Percentiles rank a stretch among this genome's conserved stretches.
Evolutionary conservation across 148 eudicot genomes (phyloP).

Genomic region (Silene conica): DNA sequence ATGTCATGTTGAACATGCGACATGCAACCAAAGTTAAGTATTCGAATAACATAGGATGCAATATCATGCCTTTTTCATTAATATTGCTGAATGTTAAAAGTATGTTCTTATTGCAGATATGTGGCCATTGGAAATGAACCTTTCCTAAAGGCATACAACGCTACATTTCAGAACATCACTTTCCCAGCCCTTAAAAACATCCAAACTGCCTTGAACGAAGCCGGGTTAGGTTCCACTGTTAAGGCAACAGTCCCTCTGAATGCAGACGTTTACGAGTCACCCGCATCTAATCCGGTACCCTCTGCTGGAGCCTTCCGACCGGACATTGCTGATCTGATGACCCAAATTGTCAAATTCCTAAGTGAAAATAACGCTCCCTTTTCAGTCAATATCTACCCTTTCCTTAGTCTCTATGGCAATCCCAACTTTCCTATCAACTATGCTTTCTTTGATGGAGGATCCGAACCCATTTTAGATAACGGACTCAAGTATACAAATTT

Average conservation of each 20-base stretch:
- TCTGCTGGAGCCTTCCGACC: conserved; percentile 71
- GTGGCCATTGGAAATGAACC: conserved; percentile 97
- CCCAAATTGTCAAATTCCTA: conserved; percentile 56
- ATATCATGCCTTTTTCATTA: not conserved
- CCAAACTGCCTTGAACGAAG: conserved; percentile 78
- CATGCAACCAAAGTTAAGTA: too few species aligned
- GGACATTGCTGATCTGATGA: conserved; percentile 50
- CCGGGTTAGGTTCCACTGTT: conserved; percentile 51
- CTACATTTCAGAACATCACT: conserved; percentile 47
- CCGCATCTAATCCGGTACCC: conserved; percentile 55
- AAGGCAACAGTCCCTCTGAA: conserved; percentile 84
- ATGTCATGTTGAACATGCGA: not conserved
- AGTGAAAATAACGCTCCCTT: conserved; percentile 73
- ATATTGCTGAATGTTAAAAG: not conserved
- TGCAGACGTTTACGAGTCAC: conserved; percentile 81
- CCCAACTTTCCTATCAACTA: conserved; percentile 68
- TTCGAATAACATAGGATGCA: not conserved
- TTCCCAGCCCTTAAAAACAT: conserved; percentile 80
- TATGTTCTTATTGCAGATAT: conserved; percentile 41
- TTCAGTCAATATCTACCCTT: conserved; percentile 84
- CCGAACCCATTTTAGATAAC: conserved; percentile 45
- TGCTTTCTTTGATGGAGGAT: conserved; percentile 76
- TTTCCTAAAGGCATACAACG: conserved; percentile 65
- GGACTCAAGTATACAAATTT: conserved; percentile 61
- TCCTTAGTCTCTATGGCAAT: conserved; percentile 67